Percentiles rank a stretch among this genome's conserved stretches.
phyloP scores from a whole-genome alignment of 176 grass and related monocot genomes.

The Themeda triandra region DNA sequence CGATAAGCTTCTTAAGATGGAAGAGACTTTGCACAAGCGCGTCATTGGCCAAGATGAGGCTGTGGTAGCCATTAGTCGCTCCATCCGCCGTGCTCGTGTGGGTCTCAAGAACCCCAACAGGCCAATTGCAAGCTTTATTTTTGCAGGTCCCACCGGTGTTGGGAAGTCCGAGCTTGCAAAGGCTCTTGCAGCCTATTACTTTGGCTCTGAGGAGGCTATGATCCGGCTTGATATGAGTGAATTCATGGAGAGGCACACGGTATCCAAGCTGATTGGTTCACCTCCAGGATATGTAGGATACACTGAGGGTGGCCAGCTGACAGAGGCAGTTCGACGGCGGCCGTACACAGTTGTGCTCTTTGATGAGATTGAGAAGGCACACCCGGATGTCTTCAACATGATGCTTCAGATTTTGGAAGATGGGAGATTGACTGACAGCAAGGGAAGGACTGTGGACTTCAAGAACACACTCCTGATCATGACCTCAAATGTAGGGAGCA shows the following conservation, averaged over 20 bases:
- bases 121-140: slow-evolving; percentile 92
- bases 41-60: slow-evolving; percentile 95
- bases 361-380: slow-evolving; percentile 87
- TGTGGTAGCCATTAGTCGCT: slow-evolving; percentile 86
- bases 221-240: slow-evolving; percentile 97
- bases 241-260: slow-evolving; percentile 92
- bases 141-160: slow-evolving; percentile 87
- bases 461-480: slow-evolving; percentile 94
- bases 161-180: slow-evolving; percentile 97
- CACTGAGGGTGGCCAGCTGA: slow-evolving; percentile 91
- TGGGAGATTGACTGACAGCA: slow-evolving; percentile 85
- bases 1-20: slow-evolving; percentile 88
- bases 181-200: slow-evolving; percentile 75
- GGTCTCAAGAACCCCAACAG: slow-evolving; percentile 88
- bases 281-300: slow-evolving; percentile 95
- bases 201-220: slow-evolving; percentile 90
- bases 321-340: slow-evolving; percentile 79
- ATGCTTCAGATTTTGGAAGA: slow-evolving; percentile 98
- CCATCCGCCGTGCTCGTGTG: slow-evolving; percentile 77
- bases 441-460: slow-evolving; percentile 89
- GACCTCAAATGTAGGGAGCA: slow-evolving; percentile 94
- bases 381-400: slow-evolving; percentile 97
- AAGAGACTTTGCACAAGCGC: slow-evolving; percentile 79
- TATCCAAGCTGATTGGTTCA: slow-evolving; percentile 87
- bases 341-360: slow-evolving; percentile 90